These are phyloP conservation scores for Myriangium duriaei DNA, from an alignment of 2,329 filamentous ascomycete species.

Conservation along the genomic window DNA sequence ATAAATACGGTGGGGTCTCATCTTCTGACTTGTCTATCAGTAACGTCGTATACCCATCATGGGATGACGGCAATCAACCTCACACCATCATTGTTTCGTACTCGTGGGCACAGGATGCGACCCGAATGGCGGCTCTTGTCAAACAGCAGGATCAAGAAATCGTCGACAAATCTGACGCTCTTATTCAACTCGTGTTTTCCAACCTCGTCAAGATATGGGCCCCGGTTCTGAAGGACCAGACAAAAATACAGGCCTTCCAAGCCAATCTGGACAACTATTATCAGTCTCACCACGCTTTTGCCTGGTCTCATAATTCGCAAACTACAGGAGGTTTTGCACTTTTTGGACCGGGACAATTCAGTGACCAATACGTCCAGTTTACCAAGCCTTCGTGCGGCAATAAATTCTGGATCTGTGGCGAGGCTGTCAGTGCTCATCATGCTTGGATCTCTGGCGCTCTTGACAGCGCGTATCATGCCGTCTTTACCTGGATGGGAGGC, in stretches of 20 bases:
- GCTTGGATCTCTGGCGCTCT: slow-evolving; percentile 30
- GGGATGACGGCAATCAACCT: background rate
- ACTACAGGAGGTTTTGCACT: slow-evolving; percentile 28
- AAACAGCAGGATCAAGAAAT: background rate
- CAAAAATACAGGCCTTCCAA: no score
- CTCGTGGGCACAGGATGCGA: slow-evolving; percentile 7
- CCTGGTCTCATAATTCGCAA: slow-evolving; percentile 25
- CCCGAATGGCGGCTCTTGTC: slow-evolving; percentile 5
- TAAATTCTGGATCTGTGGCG: slow-evolving; percentile 26
- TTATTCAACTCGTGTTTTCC: background rate
- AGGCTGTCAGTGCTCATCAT: slow-evolving; percentile 27
- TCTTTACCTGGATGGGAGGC: slow-evolving; percentile 9
- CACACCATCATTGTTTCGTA: slow-evolving; percentile 5
- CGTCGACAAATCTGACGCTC: slow-evolving; percentile 1
- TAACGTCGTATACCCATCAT: slow-evolving; percentile 2
- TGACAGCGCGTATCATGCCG: slow-evolving; percentile 22
- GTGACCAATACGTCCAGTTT: slow-evolving; percentile 23
- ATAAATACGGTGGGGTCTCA: slow-evolving; percentile 1
- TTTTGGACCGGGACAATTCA: slow-evolving; percentile 30
- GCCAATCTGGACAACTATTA: slow-evolving; percentile 10
- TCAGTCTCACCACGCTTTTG: slow-evolving; percentile 23
- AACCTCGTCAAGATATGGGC: slow-evolving; percentile 2
- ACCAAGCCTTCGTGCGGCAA: slow-evolving; percentile 17
- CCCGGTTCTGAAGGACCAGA: no score
- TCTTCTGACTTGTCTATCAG: slow-evolving; percentile 4